phyloP scores from a whole-genome alignment of 148 eudicot species.

The Linanthus parryae region DNA sequence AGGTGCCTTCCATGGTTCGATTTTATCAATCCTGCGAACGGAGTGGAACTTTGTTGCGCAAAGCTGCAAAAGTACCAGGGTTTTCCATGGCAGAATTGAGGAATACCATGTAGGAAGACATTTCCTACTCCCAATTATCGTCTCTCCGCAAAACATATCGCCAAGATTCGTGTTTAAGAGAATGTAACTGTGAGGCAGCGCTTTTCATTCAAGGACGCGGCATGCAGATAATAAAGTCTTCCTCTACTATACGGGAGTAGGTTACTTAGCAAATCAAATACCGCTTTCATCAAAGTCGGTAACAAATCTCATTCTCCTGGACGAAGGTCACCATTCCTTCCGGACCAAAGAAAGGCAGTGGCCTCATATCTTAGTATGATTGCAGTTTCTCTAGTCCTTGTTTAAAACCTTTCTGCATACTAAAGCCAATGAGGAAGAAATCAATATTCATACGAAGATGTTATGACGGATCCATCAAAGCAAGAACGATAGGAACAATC shows the following conservation, averaged over 20 bases:
- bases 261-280: too few relatives aligned
- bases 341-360: too few relatives aligned
- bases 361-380: too few relatives aligned
- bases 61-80: not conserved
- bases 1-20: conserved; percentile 28
- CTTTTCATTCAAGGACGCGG: not conserved
- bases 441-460: too few relatives aligned
- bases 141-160: not conserved
- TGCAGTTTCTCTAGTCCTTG: too few relatives aligned
- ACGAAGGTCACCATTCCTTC: too few relatives aligned
- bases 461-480: too few relatives aligned
- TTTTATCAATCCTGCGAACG: conserved; percentile 2
- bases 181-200: conserved; percentile 11
- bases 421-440: too few relatives aligned
- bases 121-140: not conserved
- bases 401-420: too few relatives aligned
- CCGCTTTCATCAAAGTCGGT: conserved; percentile 13
- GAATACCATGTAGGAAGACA: conserved; percentile 7
- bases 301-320: too few relatives aligned
- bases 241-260: conserved; percentile 13
- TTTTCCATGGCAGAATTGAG: conserved; percentile 8
- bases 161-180: conserved; percentile 4
- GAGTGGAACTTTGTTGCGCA: conserved; percentile 15
- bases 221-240: conserved; percentile 6
- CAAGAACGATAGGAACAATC: too few relatives aligned